Base-by-base conservation (phyloP, 2,329 filamentous ascomycete genomes). In the Coniochaeta sp. region DNA sequence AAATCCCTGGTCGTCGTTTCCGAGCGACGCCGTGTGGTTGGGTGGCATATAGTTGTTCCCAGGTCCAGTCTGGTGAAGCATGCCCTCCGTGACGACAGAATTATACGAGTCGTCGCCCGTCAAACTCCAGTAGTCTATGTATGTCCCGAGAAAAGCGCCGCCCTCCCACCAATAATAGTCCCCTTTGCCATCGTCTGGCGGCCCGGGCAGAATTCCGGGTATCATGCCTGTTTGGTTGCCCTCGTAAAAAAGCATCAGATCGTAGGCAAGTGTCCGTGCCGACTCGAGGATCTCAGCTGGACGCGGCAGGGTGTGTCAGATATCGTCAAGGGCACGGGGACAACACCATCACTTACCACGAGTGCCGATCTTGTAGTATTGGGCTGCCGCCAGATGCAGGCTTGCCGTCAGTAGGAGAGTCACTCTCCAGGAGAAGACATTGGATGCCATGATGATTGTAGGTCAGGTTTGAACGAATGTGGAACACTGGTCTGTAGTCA, bases 1-100 rank as follows among this genome's bases (percentile, higher is more conserved):
- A 70, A 89, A 89, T 33, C 81, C 82, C 72, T 90, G 87, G 62
- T 90, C 87, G 63, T 90, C 87, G 70, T 89, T 89, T 59, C 84
- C 84, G 57, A 81, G 72, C 1, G 77, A 78, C 6, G 74, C 72
- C 0, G 81, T 81, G 59, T 79, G 76, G 69, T 84, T 84, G 24
- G 68, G 67, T 1, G 83, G 84, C 78, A 83, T 82, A 69, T 80
- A 86, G 66, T 85, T 78, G 55, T 77, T 67, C 62, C 81, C 74
- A 5, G 76, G 74, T 17, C 83, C 83, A 34, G 77, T 74, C 68
- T 86, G 84, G 63, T 77, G 80, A 43, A 79, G 74, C 70, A 87
- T 73, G 1, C 74, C 78, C 62, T 81, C 69, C 58, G 77, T 84
- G 6, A 81, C 72, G 28, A 81, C 70, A 22, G 78, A 68, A 67